Percentiles rank a stretch among this genome's conserved stretches.
Evolutionary conservation across 169 alveolate genomes (phyloP).

Genomic region (Eimeria tenella): DNA sequence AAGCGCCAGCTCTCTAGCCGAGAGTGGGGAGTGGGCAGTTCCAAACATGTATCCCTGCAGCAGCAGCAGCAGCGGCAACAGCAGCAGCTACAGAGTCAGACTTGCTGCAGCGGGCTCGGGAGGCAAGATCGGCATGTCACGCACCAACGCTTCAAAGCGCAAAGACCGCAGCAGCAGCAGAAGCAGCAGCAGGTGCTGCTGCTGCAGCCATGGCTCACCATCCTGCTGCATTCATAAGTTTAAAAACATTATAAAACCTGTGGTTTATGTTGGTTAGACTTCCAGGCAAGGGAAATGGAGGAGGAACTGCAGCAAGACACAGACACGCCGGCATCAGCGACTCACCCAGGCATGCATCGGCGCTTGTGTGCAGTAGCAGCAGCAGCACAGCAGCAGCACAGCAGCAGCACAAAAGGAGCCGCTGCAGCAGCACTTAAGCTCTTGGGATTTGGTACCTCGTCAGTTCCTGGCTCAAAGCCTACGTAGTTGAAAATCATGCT

Average conservation of each 20-base stretch:
- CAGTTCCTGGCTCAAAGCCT: not conserved
- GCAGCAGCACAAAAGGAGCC: too few relatives aligned
- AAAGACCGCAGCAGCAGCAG: too few relatives aligned
- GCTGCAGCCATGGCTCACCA: not conserved
- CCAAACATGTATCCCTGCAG: not conserved
- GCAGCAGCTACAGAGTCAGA: not conserved
- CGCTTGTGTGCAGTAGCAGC: too few relatives aligned
- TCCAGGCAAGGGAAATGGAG: constrained; percentile 43
- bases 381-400: too few relatives aligned
- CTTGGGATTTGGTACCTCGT: not conserved
- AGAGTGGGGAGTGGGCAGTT: not conserved
- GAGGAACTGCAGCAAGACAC: not conserved
- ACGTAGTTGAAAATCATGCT: too few relatives aligned
- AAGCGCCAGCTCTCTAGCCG: not conserved
- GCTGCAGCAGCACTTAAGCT: not conserved
- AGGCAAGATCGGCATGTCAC: too few relatives aligned
- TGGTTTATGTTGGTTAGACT: constrained; percentile 13
- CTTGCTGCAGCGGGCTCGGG: too few relatives aligned
- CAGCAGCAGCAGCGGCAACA: constrained; percentile 3
- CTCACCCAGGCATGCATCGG: too few relatives aligned
- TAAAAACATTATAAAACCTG: constrained; percentile 44
- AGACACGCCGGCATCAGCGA: too few relatives aligned
- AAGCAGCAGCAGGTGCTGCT: too few relatives aligned
- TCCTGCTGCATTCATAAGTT: constrained; percentile 19
- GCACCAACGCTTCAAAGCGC: too few relatives aligned